Evolutionary conservation across 106 monocot genomes (phyloP).

Genomic region (Alisma plantagoaquatica): DNA sequence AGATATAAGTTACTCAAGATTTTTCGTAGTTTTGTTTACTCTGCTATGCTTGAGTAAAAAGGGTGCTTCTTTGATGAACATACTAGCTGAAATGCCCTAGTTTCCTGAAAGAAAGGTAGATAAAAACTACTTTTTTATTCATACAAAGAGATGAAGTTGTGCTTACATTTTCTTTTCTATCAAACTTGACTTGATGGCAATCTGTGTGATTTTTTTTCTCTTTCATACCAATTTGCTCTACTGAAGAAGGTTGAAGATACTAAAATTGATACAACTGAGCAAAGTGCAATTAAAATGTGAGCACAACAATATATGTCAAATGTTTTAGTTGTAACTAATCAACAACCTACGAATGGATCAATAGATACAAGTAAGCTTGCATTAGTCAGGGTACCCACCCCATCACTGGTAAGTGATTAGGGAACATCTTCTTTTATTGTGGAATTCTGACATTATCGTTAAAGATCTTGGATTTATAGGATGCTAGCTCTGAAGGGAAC

Average conservation of each 20-base stretch:
- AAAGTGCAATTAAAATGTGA: conserved; percentile 91
- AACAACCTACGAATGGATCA: conserved; percentile 60
- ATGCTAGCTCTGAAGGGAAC: conserved; percentile 33
- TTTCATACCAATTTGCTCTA: conserved; percentile 54
- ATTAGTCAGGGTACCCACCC: conserved; percentile 63
- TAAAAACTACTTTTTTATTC: too few relatives aligned
- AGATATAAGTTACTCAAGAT: too few relatives aligned
- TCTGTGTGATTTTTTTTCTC: too few relatives aligned
- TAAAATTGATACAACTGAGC: conserved; percentile 91
- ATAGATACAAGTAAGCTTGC: conserved; percentile 42
- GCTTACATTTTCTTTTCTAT: too few relatives aligned
- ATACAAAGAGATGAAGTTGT: too few relatives aligned
- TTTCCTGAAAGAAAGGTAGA: conserved; percentile 94
- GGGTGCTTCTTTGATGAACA: conserved; percentile 68
- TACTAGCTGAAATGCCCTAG: conserved; percentile 98
- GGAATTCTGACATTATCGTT: too few relatives aligned
- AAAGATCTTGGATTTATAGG: too few relatives aligned
- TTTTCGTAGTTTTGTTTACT: too few relatives aligned
- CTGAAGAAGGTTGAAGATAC: conserved; percentile 89
- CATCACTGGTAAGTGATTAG: conserved; percentile 44
- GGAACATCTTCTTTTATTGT: too few relatives aligned
- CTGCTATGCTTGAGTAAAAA: conserved; percentile 82
- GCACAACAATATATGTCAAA: conserved; percentile 87
- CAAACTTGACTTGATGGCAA: too few relatives aligned
- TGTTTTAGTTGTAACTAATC: conserved; percentile 81